Evolutionary conservation across 108 stramenopile genomes (phyloP), one percentile per base, ranked within the genome.

Genomic region (Poteriospumella lacustris): DNA sequence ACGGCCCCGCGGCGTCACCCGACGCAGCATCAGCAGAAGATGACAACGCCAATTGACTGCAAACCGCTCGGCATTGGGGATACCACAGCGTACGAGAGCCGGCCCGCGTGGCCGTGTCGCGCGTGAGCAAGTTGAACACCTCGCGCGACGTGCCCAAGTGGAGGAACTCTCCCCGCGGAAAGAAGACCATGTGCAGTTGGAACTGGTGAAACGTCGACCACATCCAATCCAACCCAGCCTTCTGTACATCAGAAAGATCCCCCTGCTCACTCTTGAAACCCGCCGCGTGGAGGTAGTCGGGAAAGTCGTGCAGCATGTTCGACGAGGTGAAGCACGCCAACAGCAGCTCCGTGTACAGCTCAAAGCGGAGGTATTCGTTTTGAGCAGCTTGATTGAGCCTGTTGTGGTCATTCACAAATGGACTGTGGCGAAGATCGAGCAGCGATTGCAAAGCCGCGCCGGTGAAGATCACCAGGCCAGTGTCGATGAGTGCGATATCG

Each of bases 341-440:
- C 2, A 78, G 0, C 15, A 78, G 1, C 34, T 78, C 78, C 0
- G 38, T 5, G 68, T 78, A 78, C 33, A 78, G 78, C 68, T 78
- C 78, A 28, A 78, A 33, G 41, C 76, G 39, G 26, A 44, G n/a
- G 43, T 19, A 24, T 24, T 12, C 24, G 44, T 3, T 24, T 0
- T 1, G 24, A 2, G 2, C 34, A 39, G 42, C 43, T 26, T 1
- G 1, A 24, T 1, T 38, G n/a, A 64, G 12, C 24, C 3, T 38
- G 2, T 39, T 73, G 68, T 34, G 36, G 1, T 39, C 42, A 36
- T 1, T 1, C 43, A 43, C 24, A 1, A 29, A 36, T 12, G 42
- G 39, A 1, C 15, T 29, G 9, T 12, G 60, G 1, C 31, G 0
- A 39, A 77, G 67, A 15, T n/a, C 3, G 1, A 78, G 9, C 56